Evolutionary conservation across 768 basidiomycete genomes (phyloP), one percentile per base, ranked within the genome.

Genomic region (Thelephora aurantiotincta): DNA sequence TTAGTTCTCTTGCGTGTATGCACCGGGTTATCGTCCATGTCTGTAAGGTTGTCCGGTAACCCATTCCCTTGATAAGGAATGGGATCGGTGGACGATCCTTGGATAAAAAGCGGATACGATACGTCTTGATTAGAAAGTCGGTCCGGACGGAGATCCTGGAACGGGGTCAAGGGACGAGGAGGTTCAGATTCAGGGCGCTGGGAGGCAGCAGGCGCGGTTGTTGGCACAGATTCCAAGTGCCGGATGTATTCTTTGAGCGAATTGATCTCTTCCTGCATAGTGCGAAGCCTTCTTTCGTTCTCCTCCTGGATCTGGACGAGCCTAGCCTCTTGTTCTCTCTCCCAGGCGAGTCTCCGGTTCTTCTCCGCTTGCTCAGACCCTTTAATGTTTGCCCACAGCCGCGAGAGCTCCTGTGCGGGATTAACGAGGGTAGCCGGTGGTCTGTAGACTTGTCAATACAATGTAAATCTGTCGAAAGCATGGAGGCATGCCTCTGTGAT

Each of bases 301-400:
- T 80, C 76, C 22, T 71, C 73, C 50, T 81, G 74, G 42, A 68
- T 61, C 52, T 76, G 72, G 12, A 61, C 54, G 45, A 68, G 70
- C 54, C 70, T 80, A 9, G 70, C 70, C 63, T 84, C 84, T 51
- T 82, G 78, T 49, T 80, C 77, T 52, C 72, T 67, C 55, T 87
- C 84, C 82, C 84, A 86, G 34, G 66, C 72, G 6, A 70, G 47
- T 43, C 82, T 67, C 16, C 84, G 70, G 52, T 66, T 73, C 35
- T 67, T 64, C 52, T 86, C 84, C 14, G 64, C 68, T 45, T 80
- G 78, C 41, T 78, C 75, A 0, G 75, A 73, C 30, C 82, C 73
- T 52, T 68, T 70, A 1, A 76, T 77, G 0, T 72, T 68, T n/a
- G 69, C 60, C 6, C 82, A 60, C 45, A 76, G 68, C n/a, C 75